Evolutionary conservation across 129 eudicot genomes (phyloP), one percentile per base, ranked within the genome.

Genomic region (Flaveria ramosissima): DNA sequence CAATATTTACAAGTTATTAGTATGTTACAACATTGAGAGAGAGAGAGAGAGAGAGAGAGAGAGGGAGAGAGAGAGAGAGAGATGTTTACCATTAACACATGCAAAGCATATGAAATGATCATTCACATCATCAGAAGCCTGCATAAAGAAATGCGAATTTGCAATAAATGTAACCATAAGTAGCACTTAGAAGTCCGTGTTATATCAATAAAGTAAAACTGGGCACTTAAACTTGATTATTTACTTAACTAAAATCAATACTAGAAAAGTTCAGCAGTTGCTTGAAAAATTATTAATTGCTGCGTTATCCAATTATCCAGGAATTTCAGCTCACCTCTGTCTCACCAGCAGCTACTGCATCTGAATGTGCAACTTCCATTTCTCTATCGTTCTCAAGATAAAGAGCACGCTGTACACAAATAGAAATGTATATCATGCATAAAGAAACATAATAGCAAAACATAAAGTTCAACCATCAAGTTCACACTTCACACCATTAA

Each of bases 321-420:
- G 12, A 64, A 32, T 10, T 64, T 64, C 70, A 64, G 70, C 86
- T 83, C 39, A 93, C 98, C 90, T 89, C 87, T 26, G 98, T 94
- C 13, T 94, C 98, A 83, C 98, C 98, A 87, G 90, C 98, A 81
- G 86, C 83, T 66, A 93, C 98, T 15, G 98, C 98, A 73, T 87
- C 92, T 66, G 96, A 85, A 85, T 90, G 98, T 80, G 98, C 98
- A 77, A 85, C 93, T 86, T 94, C 98, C 97, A 94, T 94, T 84
- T 94, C 98, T 56, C 86, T 77, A 82, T 94, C 96, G 61, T 94
- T 91, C 73, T 85, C 98, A 79, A 94, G 96, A 73, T 84, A 94
- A 72, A 78, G 73, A 17, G 98, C 98, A 77, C 97, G 96, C 98
- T 94, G 86, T 68, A 86, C 3, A 42, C 21, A 53, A 43, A 67